These are phyloP conservation scores for Aristolochia fimbriata DNA, from an alignment of 164 flowering plant species.

Conservation along the genomic window DNA sequence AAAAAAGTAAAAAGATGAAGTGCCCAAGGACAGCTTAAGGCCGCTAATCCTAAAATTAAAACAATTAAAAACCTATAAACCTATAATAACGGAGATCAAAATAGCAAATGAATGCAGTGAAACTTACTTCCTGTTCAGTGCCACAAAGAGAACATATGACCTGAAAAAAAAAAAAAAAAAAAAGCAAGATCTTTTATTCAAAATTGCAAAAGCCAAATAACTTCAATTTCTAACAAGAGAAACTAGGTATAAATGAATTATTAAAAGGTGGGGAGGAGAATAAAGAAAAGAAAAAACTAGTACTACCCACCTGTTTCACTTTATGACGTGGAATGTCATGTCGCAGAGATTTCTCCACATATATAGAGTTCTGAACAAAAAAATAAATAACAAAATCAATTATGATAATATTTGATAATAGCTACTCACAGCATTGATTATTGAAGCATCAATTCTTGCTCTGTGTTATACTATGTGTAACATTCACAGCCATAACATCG, in stretches of 20 bases:
- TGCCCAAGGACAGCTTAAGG: no score
- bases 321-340: conserved; percentile 87
- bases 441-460: background rate
- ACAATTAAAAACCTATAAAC: no score
- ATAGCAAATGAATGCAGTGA: background rate
- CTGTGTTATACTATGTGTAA: no score
- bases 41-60: no score
- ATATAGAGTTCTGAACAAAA: conserved; percentile 49
- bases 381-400: background rate
- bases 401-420: background rate
- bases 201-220: background rate
- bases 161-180: conserved; percentile 23
- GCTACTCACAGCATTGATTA: background rate
- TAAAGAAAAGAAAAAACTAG: no score
- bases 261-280: no score
- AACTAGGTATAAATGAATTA: background rate
- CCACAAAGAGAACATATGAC: conserved; percentile 83
- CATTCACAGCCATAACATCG: no score
- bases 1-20: no score
- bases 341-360: conserved; percentile 39
- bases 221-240: background rate
- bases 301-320: conserved; percentile 41
- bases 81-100: background rate
- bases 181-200: background rate
- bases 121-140: conserved; percentile 77